Base-by-base conservation (phyloP, 2,329 filamentous ascomycete genomes). In the Beauveria bassiana region DNA sequence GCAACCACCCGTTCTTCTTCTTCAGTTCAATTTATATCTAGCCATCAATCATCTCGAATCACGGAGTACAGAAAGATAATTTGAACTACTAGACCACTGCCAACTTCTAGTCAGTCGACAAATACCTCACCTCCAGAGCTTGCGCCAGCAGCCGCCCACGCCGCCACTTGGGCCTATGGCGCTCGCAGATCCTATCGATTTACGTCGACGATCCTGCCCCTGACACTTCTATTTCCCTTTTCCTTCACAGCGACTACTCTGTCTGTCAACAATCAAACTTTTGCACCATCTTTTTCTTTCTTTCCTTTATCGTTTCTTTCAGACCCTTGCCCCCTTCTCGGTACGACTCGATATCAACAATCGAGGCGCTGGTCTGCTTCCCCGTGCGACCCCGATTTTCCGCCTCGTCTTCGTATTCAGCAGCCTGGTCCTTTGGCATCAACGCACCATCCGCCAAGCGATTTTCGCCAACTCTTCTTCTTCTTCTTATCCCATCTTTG, bases 151-250 rank as follows among this genome's bases (percentile, higher is more conserved):
- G 28, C 34, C 57, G 57, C 40, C 57, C 22, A 42, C 24, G 28
- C 49, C 22, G 26, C 57, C 49, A 49, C 45, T 38, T 18, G 51
- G 46, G 34, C 38, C 42, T 26, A 60, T 60, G 49, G 49, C 49
- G 42, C 49, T 42, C 49, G 58, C 58, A 53, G 58, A 60, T 60
- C 58, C 58, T 47, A 46, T 47, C 58, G 42, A 51, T 51, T 31
- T 59, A 52, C 57, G 47, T 52, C 57, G 38, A 59, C 58, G 28
- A 53, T 54, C 50, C 49, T 54, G 49, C 58, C 58, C 58, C 58
- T 60, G 58, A 60, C 58, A 40, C 46, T 58, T 58, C 22, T 31
- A 43, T 58, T 42, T 46, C 47, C 12, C 47, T 51, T 47, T 59
- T 59, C 47, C 34, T 22, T 34, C 22, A 45, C 24, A 38, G 38